A percentile compares a stretch with the other conserved stretches of the same genome.
Conservation (phyloP, 1,139 yeast species). For the Taiozyma onychis region DNA sequence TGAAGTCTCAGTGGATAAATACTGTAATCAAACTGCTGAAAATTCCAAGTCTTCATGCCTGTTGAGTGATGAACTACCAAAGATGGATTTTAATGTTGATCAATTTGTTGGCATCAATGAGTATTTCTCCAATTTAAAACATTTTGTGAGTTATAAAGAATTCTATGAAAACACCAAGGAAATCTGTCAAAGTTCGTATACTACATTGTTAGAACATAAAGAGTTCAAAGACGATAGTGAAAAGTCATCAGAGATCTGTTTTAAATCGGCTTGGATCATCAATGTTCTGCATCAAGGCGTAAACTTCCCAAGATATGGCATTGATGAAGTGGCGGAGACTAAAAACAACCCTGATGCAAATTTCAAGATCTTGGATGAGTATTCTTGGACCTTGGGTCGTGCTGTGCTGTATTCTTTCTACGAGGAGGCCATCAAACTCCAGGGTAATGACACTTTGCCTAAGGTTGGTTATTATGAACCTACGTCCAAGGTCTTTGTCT, state of each 20-base stretch:
- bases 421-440: slow-evolving; percentile 23
- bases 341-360: slow-evolving; percentile 34
- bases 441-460: slow-evolving; percentile 11
- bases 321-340: slow-evolving; percentile 28
- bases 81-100: slow-evolving; percentile 61
- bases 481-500: slow-evolving; percentile 43
- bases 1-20: slow-evolving; percentile 31
- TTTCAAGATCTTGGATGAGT: slow-evolving; percentile 59
- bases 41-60: slow-evolving; percentile 38
- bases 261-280: slow-evolving; percentile 68
- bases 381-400: slow-evolving; percentile 82
- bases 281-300: slow-evolving; percentile 69
- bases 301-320: slow-evolving; percentile 58
- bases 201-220: slow-evolving; percentile 22
- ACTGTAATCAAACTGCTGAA: slow-evolving; percentile 25
- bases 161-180: slow-evolving; percentile 16
- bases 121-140: slow-evolving; percentile 39
- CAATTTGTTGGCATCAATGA: slow-evolving; percentile 79
- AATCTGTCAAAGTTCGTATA: slow-evolving; percentile 16
- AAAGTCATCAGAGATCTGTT: slow-evolving; percentile 40
- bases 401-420: slow-evolving; percentile 57
- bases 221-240: slow-evolving; percentile 43
- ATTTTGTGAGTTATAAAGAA: slow-evolving; percentile 18
- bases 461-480: slow-evolving; percentile 43
- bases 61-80: slow-evolving; percentile 49